These are phyloP conservation scores for Sphaerobolus stellatus DNA, from an alignment of 1,284 basidiomycete species.

Conservation along the genomic window DNA sequence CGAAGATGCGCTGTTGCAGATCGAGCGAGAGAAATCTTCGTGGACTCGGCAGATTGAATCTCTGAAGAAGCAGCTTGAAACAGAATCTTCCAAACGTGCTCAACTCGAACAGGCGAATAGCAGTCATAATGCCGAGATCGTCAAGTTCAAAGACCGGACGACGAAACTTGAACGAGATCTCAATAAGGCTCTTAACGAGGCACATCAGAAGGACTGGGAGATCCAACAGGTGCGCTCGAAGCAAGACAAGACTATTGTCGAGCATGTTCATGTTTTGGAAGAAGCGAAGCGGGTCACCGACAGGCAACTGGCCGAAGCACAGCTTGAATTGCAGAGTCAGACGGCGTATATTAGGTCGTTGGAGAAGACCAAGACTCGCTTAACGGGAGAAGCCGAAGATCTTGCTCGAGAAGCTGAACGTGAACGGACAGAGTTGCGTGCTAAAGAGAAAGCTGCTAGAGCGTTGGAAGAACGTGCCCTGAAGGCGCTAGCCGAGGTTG, in stretches of 20 bases:
- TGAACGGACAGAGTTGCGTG: slow-evolving; percentile 65
- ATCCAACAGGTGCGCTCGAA: slow-evolving; percentile 72
- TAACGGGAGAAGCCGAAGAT: slow-evolving; percentile 86
- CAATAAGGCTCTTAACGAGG: slow-evolving; percentile 73
- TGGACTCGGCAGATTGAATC: slow-evolving; percentile 74
- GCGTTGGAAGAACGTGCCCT: slow-evolving; percentile 58
- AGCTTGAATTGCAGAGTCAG: slow-evolving; percentile 73
- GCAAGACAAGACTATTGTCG: slow-evolving; percentile 97
- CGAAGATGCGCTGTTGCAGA: slow-evolving; percentile 82
- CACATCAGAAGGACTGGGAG: slow-evolving; percentile 84
- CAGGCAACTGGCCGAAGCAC: slow-evolving; percentile 82
- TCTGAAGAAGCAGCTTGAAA: slow-evolving; percentile 65
- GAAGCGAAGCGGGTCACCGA: slow-evolving; percentile 97
- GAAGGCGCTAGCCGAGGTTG: slow-evolving; percentile 57
- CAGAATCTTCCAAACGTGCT: slow-evolving; percentile 66
- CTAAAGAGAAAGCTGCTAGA: slow-evolving; percentile 64
- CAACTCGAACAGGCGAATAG: slow-evolving; percentile 71
- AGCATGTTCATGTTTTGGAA: slow-evolving; percentile 97
- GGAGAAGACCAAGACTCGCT: slow-evolving; percentile 75
- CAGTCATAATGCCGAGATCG: slow-evolving; percentile 66
- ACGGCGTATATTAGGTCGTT: slow-evolving; percentile 78
- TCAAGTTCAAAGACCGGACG: slow-evolving; percentile 67
- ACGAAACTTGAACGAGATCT: slow-evolving; percentile 78
- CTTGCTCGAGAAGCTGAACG: slow-evolving; percentile 72
- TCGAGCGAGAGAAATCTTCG: slow-evolving; percentile 80